phyloP scores from a whole-genome alignment of 257 asterid genomes.

The Thymus quinquecostatus region DNA sequence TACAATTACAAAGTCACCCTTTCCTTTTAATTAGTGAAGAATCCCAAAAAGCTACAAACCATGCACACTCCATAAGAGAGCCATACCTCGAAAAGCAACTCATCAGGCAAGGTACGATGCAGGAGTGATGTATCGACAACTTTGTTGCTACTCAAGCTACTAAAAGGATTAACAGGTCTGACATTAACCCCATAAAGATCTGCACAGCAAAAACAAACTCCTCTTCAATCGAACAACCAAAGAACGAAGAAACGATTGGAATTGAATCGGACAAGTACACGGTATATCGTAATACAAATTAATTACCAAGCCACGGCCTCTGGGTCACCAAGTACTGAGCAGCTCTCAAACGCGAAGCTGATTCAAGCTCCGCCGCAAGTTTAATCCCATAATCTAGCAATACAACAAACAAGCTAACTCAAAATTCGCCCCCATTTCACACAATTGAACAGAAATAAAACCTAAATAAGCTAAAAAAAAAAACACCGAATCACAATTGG shows the following conservation, averaged over 20 bases:
- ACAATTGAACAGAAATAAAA: slow-evolving; percentile 2
- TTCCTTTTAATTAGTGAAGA: not conserved
- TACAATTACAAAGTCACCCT: slow-evolving; percentile 4
- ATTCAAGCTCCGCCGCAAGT: slow-evolving; percentile 77
- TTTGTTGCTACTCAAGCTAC: slow-evolving; percentile 64
- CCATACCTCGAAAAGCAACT: slow-evolving; percentile 83
- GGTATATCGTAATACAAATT: not conserved
- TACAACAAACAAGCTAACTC: slow-evolving; percentile 9
- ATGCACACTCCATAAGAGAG: slow-evolving; percentile 2
- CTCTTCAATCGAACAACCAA: not conserved
- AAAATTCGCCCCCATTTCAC: not conserved
- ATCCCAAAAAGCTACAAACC: not conserved
- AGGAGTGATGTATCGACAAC: slow-evolving; percentile 68
- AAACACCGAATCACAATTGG: not conserved
- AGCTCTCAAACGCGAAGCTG: slow-evolving; percentile 68
- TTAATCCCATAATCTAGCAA: slow-evolving; percentile 57
- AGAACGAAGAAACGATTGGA: not conserved
- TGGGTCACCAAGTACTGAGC: slow-evolving; percentile 74
- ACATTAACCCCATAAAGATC: slow-evolving; percentile 93
- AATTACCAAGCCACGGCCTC: slow-evolving; percentile 96
- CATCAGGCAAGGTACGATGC: slow-evolving; percentile 85
- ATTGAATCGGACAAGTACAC: not conserved
- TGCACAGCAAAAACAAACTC: slow-evolving; percentile 33
- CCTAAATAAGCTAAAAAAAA: not conserved
- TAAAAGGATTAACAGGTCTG: slow-evolving; percentile 82